Conservation (phyloP, 768 basidiomycete genomes). For the Panus rudis region DNA sequence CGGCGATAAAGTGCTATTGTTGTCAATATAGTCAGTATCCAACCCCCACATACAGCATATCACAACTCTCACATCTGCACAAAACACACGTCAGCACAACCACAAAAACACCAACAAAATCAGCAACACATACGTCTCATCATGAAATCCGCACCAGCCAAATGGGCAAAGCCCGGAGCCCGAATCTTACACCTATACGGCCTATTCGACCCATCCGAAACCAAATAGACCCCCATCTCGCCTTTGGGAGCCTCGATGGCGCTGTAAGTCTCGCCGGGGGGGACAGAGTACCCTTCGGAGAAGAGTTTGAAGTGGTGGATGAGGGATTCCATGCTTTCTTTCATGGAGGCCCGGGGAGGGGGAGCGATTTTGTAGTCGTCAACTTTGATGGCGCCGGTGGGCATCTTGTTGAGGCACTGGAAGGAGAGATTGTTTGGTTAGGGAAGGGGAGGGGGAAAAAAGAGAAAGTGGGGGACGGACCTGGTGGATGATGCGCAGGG, state of each 20-base stretch:
- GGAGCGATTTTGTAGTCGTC: slow-evolving; percentile 98
- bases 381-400: slow-evolving; percentile 83
- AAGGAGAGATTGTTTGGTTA: neutral
- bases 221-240: slow-evolving; percentile 98
- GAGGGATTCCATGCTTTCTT: slow-evolving; percentile 96
- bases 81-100: slow-evolving; percentile 4
- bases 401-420: slow-evolving; percentile 96
- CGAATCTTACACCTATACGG: slow-evolving; percentile 97
- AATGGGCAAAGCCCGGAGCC: slow-evolving; percentile 92
- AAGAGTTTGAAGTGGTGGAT: slow-evolving; percentile 99
- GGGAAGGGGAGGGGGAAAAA: neutral
- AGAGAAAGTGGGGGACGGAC: slow-evolving; percentile 24
- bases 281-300: slow-evolving; percentile 95
- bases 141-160: slow-evolving; percentile 97
- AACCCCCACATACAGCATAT: neutral
- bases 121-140: slow-evolving; percentile 67
- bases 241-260: slow-evolving; percentile 99
- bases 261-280: slow-evolving; percentile 91
- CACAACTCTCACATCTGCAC: slow-evolving; percentile 30
- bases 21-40: slow-evolving; percentile 8
- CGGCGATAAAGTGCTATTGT: slow-evolving; percentile 75
- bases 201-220: slow-evolving; percentile 95
- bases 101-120: slow-evolving; percentile 4
- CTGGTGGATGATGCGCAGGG: slow-evolving; percentile 79
- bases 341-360: slow-evolving; percentile 96